These are phyloP conservation scores for Funneliformis mosseae DNA, from an alignment of 192 early-diverging fungal genomes.

Conservation along the genomic window DNA sequence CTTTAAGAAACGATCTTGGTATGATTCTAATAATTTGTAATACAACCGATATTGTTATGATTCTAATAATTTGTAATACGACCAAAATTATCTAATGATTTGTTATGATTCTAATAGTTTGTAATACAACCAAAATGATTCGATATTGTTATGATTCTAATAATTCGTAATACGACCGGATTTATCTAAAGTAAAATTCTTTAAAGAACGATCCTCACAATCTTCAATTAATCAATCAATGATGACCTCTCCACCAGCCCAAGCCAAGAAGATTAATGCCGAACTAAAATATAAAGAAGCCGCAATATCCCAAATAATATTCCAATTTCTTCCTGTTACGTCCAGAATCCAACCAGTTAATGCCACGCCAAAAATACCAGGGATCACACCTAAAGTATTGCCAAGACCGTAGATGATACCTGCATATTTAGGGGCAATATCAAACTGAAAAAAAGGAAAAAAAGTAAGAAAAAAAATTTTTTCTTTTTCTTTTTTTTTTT, in stretches of 20 bases:
- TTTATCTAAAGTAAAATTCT: too few relatives aligned
- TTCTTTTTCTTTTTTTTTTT: slow-evolving; percentile 2
- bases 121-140: too few relatives aligned
- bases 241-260: background rate
- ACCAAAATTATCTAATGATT: too few relatives aligned
- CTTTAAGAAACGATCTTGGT: too few relatives aligned
- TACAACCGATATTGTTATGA: too few relatives aligned
- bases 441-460: slow-evolving; percentile 21
- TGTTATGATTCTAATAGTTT: too few relatives aligned
- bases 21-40: too few relatives aligned
- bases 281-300: slow-evolving; percentile 37
- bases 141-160: too few relatives aligned
- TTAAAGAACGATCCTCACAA: too few relatives aligned
- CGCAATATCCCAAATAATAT: slow-evolving; percentile 36
- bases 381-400: slow-evolving; percentile 41
- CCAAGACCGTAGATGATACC: slow-evolving; percentile 46
- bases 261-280: slow-evolving; percentile 9
- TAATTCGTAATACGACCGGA: too few relatives aligned
- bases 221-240: background rate
- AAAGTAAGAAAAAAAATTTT: too few relatives aligned
- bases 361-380: slow-evolving; percentile 38
- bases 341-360: slow-evolving; percentile 40
- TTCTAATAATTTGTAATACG: too few relatives aligned
- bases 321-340: slow-evolving; percentile 32
- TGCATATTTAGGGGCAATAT: slow-evolving; percentile 44